These are phyloP conservation scores for Hanseniaspora hatyaiensis DNA, from an alignment of 805 yeast species.

Conservation along the genomic window DNA sequence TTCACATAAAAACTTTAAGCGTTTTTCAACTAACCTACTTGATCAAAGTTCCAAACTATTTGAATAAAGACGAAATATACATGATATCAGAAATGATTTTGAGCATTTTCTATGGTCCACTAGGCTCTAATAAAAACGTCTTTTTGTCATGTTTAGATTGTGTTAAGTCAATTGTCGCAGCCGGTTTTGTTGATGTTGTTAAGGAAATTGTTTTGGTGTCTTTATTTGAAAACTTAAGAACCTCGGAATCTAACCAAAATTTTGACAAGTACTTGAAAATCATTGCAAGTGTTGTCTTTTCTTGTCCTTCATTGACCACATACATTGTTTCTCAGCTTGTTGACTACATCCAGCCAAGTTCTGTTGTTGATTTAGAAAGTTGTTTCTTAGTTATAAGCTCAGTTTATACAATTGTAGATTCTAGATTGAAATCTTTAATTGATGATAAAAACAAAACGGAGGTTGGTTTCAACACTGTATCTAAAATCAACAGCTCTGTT, in stretches of 20 bases:
- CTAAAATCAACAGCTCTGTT: background rate
- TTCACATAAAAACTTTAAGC: constrained; percentile 55
- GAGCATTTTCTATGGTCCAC: constrained; percentile 39
- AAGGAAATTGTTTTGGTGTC: constrained; percentile 33
- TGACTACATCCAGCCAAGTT: constrained; percentile 20
- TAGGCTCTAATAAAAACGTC: constrained; percentile 35
- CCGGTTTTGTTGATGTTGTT: constrained; percentile 31
- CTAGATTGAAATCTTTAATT: background rate
- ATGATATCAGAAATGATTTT: constrained; percentile 54
- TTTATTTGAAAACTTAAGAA: constrained; percentile 5
- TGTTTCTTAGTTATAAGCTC: constrained; percentile 12
- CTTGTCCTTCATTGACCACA: constrained; percentile 28
- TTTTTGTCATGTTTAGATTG: constrained; percentile 45
- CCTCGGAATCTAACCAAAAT: constrained; percentile 2
- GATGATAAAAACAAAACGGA: background rate
- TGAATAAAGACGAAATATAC: constrained; percentile 45
- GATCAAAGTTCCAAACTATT: constrained; percentile 38
- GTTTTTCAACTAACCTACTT: constrained; percentile 52
- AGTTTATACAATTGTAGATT: constrained; percentile 13
- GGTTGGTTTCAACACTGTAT: background rate
- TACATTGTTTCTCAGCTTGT: constrained; percentile 23
- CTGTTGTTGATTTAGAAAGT: constrained; percentile 14
- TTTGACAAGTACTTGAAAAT: constrained; percentile 32
- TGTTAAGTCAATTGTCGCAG: constrained; percentile 34
- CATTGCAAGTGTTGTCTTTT: constrained; percentile 41